Percentiles rank a stretch among this genome's conserved stretches.
phyloP scores from a whole-genome alignment of 1,139 yeast genomes.

The Lodderomyces theae region DNA sequence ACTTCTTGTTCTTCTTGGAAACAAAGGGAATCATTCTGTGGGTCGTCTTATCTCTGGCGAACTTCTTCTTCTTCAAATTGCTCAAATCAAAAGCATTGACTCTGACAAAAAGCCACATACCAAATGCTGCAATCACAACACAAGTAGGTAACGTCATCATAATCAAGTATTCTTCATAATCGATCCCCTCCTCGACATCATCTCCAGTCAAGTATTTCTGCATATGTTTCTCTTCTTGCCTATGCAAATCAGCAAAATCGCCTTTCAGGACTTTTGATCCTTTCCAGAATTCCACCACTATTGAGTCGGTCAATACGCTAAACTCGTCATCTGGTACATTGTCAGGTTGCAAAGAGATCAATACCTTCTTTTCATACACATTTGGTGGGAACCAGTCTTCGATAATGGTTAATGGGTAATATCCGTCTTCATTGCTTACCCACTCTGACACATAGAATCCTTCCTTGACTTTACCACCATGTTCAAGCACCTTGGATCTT shows the following conservation, averaged over 20 bases:
- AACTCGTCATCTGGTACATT: constrained; percentile 63
- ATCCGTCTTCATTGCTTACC: constrained; percentile 65
- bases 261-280: constrained; percentile 62
- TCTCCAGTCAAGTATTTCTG: constrained; percentile 29
- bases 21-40: constrained; percentile 34
- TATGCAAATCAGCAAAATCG: constrained; percentile 51
- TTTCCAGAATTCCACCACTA: constrained; percentile 53
- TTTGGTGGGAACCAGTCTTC: constrained; percentile 60
- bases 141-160: constrained; percentile 70
- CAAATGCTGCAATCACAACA: constrained; percentile 57
- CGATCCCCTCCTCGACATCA: constrained; percentile 57
- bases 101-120: constrained; percentile 62
- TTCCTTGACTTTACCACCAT: constrained; percentile 38
- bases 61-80: constrained; percentile 51
- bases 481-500: constrained; percentile 37
- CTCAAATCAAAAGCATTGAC: constrained; percentile 51
- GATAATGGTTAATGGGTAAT: constrained; percentile 55
- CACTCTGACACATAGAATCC: constrained; percentile 71
- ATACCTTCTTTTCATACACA: constrained; percentile 47
- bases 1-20: constrained; percentile 21
- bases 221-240: constrained; percentile 35
- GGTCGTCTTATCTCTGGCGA: constrained; percentile 38
- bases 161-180: constrained; percentile 65
- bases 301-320: constrained; percentile 46
- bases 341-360: constrained; percentile 72